Evolutionary conservation across 1,139 yeast genomes (phyloP), one percentile per base, ranked within the genome.

Genomic region (Geotrichum restrictum): DNA sequence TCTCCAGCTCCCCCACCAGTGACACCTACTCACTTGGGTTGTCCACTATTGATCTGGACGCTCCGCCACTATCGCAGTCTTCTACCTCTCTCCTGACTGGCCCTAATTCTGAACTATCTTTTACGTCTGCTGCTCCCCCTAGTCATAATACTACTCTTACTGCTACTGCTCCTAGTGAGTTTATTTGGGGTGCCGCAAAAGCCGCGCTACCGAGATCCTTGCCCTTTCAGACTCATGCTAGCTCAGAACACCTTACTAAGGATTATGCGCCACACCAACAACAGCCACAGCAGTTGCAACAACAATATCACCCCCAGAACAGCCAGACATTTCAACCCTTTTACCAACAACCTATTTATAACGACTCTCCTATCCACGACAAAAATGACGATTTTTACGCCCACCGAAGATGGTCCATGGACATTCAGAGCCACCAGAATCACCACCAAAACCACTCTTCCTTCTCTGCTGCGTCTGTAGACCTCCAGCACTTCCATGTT

Each of bases 21-120:
- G 41, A 21, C 6, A 37, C 22, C 27, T 14, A 13, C 41, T 21
- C 31, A 7, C 31, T 13, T 4, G 29, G 21, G 21, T 45, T 6
- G 37, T 44, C 31, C 13, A 46, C 27, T 33, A 19, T 37, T 34
- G 49, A 46, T 27, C 57, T 39, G 40, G 57, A 39, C 18, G 22
- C 49, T 8, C 60, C 59, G 19, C 56, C 54, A 14, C 49, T 55
- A 33, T 54, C 59, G 13, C 46, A 56, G 3, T 52, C 58, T 7
- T 53, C 57, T 32, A 53, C 59, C 31, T 51, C 54, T 3, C 21
- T 42, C 7, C 33, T 41, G 22, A 8, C 42, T 22, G 14, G 18
- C 8, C 18, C 29, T 22, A 31, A 11, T 3, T 18, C 40, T 7
- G 42, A 33, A 13, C 14, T 40, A 32, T 14, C 22, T n/a, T 29